Conservation (phyloP, 768 basidiomycete genomes). For the Suillus cothurnatus region DNA sequence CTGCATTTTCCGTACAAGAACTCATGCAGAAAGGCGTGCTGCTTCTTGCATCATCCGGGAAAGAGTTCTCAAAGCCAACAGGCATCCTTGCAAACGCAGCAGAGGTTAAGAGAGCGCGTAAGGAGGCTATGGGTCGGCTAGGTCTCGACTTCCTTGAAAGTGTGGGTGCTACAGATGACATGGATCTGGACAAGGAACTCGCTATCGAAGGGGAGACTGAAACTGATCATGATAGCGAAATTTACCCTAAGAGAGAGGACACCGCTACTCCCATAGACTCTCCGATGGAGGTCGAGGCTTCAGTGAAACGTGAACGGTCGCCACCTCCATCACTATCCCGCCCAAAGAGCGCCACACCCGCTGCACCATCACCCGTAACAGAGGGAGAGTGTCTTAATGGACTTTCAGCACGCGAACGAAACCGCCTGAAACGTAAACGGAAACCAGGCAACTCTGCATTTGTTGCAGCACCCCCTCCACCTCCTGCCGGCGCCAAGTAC, state of each 20-base stretch:
- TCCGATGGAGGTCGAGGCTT: constrained; percentile 48
- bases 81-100: constrained; percentile 72
- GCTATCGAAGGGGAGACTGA: constrained; percentile 58
- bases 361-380: constrained; percentile 50
- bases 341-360: constrained; percentile 48
- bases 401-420: constrained; percentile 90
- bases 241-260: constrained; percentile 42
- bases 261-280: constrained; percentile 32
- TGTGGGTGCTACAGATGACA: constrained; percentile 71
- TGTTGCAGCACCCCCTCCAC: constrained; percentile 66
- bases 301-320: constrained; percentile 42
- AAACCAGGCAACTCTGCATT: constrained; percentile 85
- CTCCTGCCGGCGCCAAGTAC: constrained; percentile 65
- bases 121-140: constrained; percentile 85
- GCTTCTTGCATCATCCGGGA: constrained; percentile 90
- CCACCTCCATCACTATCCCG: constrained; percentile 33
- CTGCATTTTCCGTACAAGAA: constrained; percentile 74
- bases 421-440: constrained; percentile 92
- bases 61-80: constrained; percentile 80
- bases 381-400: constrained; percentile 50
- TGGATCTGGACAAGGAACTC: constrained; percentile 86
- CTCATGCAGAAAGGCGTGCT: constrained; percentile 76
- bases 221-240: constrained; percentile 44
- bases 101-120: constrained; percentile 85
- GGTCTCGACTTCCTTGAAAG: constrained; percentile 85